These are phyloP conservation scores for Handroanthus guayacan DNA, from an alignment of 257 asterid genomes.

Conservation along the genomic window DNA sequence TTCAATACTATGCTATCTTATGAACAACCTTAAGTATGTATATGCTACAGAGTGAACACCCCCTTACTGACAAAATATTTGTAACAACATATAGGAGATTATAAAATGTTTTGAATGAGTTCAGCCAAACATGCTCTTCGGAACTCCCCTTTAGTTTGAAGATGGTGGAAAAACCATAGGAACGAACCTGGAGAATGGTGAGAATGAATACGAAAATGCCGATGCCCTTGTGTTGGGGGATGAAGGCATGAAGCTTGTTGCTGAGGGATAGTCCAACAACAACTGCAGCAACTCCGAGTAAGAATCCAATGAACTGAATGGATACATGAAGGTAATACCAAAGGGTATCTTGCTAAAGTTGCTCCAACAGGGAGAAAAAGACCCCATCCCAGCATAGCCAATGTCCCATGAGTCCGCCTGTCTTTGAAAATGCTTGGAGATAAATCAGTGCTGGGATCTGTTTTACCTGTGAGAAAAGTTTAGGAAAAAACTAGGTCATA, in stretches of 20 bases:
- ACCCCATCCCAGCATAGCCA: constrained; percentile 83
- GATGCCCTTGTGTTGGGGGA: constrained; percentile 81
- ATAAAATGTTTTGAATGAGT: no score
- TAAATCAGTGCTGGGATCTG: constrained; percentile 38
- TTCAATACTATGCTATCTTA: neutral
- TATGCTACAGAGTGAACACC: no score
- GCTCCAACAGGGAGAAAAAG: constrained; percentile 83
- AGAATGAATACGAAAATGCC: constrained; percentile 77
- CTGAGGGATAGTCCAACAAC: constrained; percentile 73
- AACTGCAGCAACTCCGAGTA: constrained; percentile 75
- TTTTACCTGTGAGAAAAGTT: constrained; percentile 46
- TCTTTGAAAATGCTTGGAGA: constrained; percentile 48
- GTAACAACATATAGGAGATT: no score
- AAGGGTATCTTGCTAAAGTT: constrained; percentile 70
- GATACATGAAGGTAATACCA: constrained; percentile 86
- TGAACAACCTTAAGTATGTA: neutral
- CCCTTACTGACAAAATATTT: no score
- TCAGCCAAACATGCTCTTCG: no score
- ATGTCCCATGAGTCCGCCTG: constrained; percentile 76
- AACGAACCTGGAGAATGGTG: constrained; percentile 75
- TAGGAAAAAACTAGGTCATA: neutral
- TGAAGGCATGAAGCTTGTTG: constrained; percentile 57
- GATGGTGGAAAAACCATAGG: neutral
- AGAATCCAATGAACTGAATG: constrained; percentile 73
- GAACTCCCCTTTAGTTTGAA: neutral